Percentiles rank a stretch among this genome's conserved stretches.
These are phyloP conservation scores for Penicillium taxi DNA, from an alignment of 495 filamentous ascomycete species.

Conservation along the genomic window DNA sequence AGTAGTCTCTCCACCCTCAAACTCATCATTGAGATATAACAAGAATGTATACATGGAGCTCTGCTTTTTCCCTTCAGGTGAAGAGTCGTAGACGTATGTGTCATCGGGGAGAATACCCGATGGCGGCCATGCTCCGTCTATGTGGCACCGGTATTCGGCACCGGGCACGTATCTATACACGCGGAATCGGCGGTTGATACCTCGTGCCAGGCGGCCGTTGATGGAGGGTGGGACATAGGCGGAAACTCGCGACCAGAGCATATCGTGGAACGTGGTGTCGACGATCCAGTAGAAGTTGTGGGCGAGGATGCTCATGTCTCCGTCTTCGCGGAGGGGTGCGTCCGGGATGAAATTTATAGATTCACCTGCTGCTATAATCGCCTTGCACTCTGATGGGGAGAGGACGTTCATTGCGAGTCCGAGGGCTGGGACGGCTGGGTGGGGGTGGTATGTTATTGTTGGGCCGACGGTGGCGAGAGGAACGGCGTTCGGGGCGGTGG, in stretches of 20 bases:
- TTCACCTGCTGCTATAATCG: constrained; percentile 34
- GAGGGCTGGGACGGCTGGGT: constrained; percentile 32
- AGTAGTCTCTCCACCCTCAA: constrained; percentile 35
- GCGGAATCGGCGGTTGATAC: constrained; percentile 34
- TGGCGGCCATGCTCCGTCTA: constrained; percentile 35
- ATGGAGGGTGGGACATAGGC: constrained; percentile 24
- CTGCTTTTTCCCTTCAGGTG: constrained; percentile 27
- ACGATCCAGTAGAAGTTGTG: constrained; percentile 39
- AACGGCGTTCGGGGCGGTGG: constrained; percentile 26
- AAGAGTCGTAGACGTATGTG: constrained; percentile 33
- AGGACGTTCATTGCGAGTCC: constrained; percentile 30
- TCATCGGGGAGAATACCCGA: constrained; percentile 29
- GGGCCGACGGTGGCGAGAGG: constrained; percentile 20
- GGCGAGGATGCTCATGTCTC: constrained; percentile 32
- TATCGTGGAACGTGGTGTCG: constrained; percentile 31
- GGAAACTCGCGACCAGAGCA: constrained; percentile 30
- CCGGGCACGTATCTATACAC: constrained; percentile 35
- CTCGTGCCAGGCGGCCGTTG: constrained; percentile 26
- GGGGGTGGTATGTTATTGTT: constrained; percentile 28
- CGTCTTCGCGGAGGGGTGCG: constrained; percentile 31
- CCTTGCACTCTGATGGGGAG: constrained; percentile 24
- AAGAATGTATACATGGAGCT: constrained; percentile 38
- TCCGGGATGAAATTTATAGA: constrained; percentile 32
- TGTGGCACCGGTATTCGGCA: constrained; percentile 33
- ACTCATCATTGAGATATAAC: constrained; percentile 35